Conservation (phyloP, 257 asterid species). For the Nicotiana tomentosiformis region DNA sequence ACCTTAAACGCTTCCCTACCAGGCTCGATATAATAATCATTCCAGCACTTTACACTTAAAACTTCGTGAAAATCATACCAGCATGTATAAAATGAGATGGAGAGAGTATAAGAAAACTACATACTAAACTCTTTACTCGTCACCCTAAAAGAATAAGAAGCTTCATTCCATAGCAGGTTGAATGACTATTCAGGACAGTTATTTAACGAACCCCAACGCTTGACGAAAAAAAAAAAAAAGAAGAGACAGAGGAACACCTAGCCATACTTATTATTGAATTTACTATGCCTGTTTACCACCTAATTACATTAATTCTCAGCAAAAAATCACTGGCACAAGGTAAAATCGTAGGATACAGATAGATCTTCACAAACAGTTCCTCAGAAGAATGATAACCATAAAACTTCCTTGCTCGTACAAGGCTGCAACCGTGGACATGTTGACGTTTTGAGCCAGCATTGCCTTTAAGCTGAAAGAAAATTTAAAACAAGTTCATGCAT, state of each 20-base stretch:
- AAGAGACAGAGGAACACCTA: background rate
- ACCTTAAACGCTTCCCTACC: background rate
- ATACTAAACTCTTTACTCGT: background rate
- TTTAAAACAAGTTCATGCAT: conserved; percentile 10
- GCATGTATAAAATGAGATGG: background rate
- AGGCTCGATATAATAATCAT: background rate
- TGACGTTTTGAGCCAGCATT: conserved; percentile 78
- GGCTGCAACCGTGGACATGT: conserved; percentile 80
- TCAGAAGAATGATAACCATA: conserved; percentile 88
- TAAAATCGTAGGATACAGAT: conserved; percentile 66
- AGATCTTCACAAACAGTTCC: conserved; percentile 87
- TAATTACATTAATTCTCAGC: background rate
- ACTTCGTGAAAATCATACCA: background rate
- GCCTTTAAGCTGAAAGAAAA: conserved; percentile 61
- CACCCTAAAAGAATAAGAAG: background rate
- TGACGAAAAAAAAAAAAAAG: too few species aligned
- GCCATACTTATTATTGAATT: background rate
- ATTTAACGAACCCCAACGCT: background rate
- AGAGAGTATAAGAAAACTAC: background rate
- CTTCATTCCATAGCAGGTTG: background rate
- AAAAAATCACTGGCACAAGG: background rate
- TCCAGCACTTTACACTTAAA: background rate
- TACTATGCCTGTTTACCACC: background rate
- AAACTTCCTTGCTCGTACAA: conserved; percentile 80
- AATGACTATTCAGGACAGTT: background rate